Conservation (phyloP, 1,284 basidiomycete genomes). For the Ceratobasidium sp. region DNA sequence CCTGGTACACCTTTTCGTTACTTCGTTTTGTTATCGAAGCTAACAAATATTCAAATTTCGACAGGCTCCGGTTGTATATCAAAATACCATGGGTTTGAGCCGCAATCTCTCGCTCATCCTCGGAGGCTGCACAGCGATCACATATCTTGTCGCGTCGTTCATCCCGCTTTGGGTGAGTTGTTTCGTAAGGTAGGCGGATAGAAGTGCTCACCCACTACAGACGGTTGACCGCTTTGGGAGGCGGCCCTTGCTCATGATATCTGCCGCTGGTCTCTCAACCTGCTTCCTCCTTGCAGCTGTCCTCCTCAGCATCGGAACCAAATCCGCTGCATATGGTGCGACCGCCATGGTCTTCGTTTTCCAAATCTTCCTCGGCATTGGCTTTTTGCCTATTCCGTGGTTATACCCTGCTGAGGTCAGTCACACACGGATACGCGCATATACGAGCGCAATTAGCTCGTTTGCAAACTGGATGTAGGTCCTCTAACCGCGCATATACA, state of each 20-base stretch:
- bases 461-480: slow-evolving; percentile 61
- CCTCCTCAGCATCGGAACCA: slow-evolving; percentile 57
- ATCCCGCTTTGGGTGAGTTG: slow-evolving; percentile 60
- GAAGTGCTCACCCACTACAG: slow-evolving; percentile 51
- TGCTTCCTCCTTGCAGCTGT: slow-evolving; percentile 59
- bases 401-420: slow-evolving; percentile 62
- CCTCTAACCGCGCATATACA: not conserved
- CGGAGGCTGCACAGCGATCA: slow-evolving; percentile 61
- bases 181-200: too few species aligned
- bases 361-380: slow-evolving; percentile 62
- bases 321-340: slow-evolving; percentile 57
- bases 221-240: slow-evolving; percentile 62
- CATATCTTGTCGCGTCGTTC: slow-evolving; percentile 63
- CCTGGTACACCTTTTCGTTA: slow-evolving; percentile 9
- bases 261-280: slow-evolving; percentile 59
- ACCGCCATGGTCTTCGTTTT: slow-evolving; percentile 62
- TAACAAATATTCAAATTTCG: too few species aligned
- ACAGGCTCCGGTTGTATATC: slow-evolving; percentile 62
- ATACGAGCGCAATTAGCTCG: slow-evolving; percentile 59
- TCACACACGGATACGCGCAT: slow-evolving; percentile 57
- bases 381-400: slow-evolving; percentile 62
- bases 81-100: slow-evolving; percentile 63
- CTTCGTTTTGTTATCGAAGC: too few species aligned
- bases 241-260: slow-evolving; percentile 60
- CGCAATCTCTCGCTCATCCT: slow-evolving; percentile 61